Evolutionary conservation across 257 asterid species (phyloP), one percentile per base, ranked within the genome.

Genomic region (Thymus quinquecostatus): DNA sequence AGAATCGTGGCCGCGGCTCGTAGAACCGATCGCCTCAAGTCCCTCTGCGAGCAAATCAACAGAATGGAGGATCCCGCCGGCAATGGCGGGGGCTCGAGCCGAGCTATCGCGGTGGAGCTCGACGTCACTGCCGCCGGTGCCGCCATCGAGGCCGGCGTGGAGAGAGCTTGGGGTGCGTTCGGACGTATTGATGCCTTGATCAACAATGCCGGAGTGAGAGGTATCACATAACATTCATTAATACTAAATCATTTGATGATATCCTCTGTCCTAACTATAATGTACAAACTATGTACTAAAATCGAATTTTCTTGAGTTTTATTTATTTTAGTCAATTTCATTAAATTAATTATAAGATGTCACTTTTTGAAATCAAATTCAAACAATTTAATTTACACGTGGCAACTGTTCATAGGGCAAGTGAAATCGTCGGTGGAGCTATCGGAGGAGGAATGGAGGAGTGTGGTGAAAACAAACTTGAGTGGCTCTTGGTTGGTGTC

Each of bases 51-150:
- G 2, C 66, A 75, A 62, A 75, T 75, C 60, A 75, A 75, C 66
- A 5, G 38, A 68, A 53, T 66, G 64, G 12, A 45, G 4, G 10
- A 2, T 33, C 27, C 59, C 40, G 9, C 49, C 28, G 38, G 21
- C 21, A 21, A 21, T 21, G 21, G 41, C 5, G 3, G 34, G 1
- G 27, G 57, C 1, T 1, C 47, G 0, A 27, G 30, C 6, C 75
- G 30, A 54, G 80, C 80, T 13, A 43, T 69, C 8, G 80, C 75
- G 40, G 71, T 75, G 71, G 80, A 53, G 71, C 75, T 75, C 30
- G 75, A 75, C 36, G 40, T 75, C 66, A 21, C 71, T 10, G 60
- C 75, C 13, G 33, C 28, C 5, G 43, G 71, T 13, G 10, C 58
- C 8, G 32, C 66, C 36, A 53, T 75, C 1, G 79, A 49, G 6